phyloP scores from a whole-genome alignment of 805 yeast species.

The Saccharomycopsis guyanensis region DNA sequence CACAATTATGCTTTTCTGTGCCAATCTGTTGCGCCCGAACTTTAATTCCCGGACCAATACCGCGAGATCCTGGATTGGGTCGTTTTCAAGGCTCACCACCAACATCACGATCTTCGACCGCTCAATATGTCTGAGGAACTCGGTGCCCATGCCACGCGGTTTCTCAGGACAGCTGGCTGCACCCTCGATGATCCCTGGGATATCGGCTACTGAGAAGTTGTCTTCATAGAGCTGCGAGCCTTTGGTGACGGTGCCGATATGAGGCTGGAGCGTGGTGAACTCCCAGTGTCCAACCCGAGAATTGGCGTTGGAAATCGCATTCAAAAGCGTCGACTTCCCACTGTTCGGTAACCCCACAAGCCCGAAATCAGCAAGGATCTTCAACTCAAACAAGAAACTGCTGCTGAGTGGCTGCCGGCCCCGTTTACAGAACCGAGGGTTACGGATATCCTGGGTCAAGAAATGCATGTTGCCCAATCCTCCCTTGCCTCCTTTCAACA shows the following conservation, averaged over 20 bases:
- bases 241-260: slow-evolving; percentile 79
- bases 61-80: slow-evolving; percentile 62
- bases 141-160: slow-evolving; percentile 89
- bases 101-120: slow-evolving; percentile 85
- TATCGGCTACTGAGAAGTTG: slow-evolving; percentile 86
- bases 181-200: slow-evolving; percentile 90
- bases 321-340: slow-evolving; percentile 82
- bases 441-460: slow-evolving; percentile 71
- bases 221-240: slow-evolving; percentile 38
- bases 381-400: slow-evolving; percentile 72
- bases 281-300: slow-evolving; percentile 97
- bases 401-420: slow-evolving; percentile 69
- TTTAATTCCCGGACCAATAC: slow-evolving; percentile 58
- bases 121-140: slow-evolving; percentile 86
- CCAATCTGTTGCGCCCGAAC: slow-evolving; percentile 48
- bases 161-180: slow-evolving; percentile 45
- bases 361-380: slow-evolving; percentile 87
- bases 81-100: slow-evolving; percentile 67
- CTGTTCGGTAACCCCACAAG: slow-evolving; percentile 95
- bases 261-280: slow-evolving; percentile 88
- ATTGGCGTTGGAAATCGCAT: slow-evolving; percentile 81
- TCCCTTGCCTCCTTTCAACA: slow-evolving; percentile 83
- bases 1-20: slow-evolving; percentile 57
- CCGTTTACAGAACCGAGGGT: slow-evolving; percentile 78
- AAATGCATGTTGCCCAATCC: slow-evolving; percentile 98